Base-by-base conservation (phyloP, 2,329 filamentous ascomycete genomes). In the Coniosporium uncinatum region DNA sequence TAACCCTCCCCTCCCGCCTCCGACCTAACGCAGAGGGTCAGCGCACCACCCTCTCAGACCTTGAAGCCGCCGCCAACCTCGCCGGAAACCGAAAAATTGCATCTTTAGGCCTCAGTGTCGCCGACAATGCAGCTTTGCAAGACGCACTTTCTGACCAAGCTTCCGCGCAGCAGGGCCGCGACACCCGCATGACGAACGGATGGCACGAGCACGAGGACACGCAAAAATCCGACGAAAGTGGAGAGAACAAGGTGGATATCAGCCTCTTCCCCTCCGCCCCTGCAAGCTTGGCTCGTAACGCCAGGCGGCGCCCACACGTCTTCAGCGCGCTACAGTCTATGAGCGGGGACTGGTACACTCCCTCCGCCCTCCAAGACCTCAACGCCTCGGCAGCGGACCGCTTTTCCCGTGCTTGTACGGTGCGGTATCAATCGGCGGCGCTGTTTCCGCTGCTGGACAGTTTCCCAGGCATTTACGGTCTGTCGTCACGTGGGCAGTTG, bases 391-490 rank as follows among this genome's bases (percentile, higher is more conserved):
- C n/a, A n/a, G n/a, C n/a, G n/a, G n/a, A n/a, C n/a, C n/a, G n/a
- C n/a, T n/a, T n/a, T n/a, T n/a, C n/a, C n/a, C n/a, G n/a, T n/a
- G n/a, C n/a, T n/a, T n/a, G n/a, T n/a, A n/a, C n/a, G n/a, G n/a
- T n/a, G n/a, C n/a, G n/a, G n/a, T n/a, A n/a, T n/a, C 64, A 71
- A 36, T 64, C 63, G 33, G 46, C 63, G 2, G 70, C 91, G 5
- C 67, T 75, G 2, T 93, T 89, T 54, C 89, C 91, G 1, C 56
- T 90, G 21, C 73, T 95, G 24, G 82, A 93, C 56, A 95, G 88
- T 58, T 96, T 86, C 56, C 93, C 93, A 1, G 67, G 69, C 22
- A 83, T 96, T 41, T 88, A 90, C 59, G 58, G 71, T 16, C 63
- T 71, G 39, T 58, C 58, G 2, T 49, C 49, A 19, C 52, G 49